These are phyloP conservation scores for Ceratobasidium sp. DNA, from an alignment of 1,284 basidiomycete species.

Conservation along the genomic window DNA sequence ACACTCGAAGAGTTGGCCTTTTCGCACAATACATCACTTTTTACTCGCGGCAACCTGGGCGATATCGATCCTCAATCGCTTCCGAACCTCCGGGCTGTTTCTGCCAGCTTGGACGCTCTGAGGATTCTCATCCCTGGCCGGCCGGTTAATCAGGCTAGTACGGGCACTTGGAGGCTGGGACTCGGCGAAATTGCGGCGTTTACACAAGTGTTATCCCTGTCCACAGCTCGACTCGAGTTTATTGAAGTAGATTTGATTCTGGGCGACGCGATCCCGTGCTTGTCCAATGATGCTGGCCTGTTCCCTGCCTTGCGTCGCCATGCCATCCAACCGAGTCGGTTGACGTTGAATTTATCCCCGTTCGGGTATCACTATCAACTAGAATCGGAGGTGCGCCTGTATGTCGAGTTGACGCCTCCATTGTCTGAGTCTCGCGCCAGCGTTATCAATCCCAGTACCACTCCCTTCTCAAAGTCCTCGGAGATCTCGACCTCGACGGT, in stretches of 20 bases:
- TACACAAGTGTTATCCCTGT: background rate
- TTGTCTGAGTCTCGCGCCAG: background rate
- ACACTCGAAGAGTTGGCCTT: background rate
- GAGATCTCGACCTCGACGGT: background rate
- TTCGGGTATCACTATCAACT: too few species aligned
- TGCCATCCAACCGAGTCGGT: too few species aligned
- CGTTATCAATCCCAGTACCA: background rate
- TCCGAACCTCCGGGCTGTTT: background rate
- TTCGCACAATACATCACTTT: background rate
- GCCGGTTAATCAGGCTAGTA: too few species aligned
- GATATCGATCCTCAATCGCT: background rate
- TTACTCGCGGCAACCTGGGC: background rate
- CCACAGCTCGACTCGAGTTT: background rate
- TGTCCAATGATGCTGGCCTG: too few species aligned
- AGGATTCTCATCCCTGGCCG: background rate
- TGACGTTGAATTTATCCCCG: too few species aligned
- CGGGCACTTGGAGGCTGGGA: background rate
- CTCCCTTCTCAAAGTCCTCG: background rate
- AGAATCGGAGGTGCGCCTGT: too few species aligned
- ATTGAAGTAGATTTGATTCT: too few species aligned
- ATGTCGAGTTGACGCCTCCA: too few species aligned
- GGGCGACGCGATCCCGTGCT: too few species aligned
- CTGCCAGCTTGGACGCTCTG: background rate
- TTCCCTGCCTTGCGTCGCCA: too few species aligned
- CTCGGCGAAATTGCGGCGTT: background rate